These are phyloP conservation scores for Phytopythium oedochilum DNA, from an alignment of 352 stramenopile genomes.

Conservation along the genomic window DNA sequence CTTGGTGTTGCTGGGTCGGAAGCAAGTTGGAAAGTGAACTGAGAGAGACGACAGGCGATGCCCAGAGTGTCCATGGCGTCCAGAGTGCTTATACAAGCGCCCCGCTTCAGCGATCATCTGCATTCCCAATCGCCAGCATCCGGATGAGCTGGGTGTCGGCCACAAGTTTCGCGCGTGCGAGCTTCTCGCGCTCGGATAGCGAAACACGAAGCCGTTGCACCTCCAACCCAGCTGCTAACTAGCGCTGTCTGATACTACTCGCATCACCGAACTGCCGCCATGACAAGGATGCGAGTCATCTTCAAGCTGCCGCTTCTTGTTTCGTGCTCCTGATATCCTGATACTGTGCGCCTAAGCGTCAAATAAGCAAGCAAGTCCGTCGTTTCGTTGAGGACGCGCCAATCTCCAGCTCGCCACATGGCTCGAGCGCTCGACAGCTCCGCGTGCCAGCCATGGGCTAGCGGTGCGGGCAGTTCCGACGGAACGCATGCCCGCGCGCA, in stretches of 20 bases:
- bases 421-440: too few relatives aligned
- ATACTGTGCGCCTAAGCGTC: too few relatives aligned
- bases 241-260: conserved; percentile 5
- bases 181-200: not conserved
- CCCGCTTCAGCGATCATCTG: not conserved
- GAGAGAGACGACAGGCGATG: too few relatives aligned
- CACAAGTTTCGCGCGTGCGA: not conserved
- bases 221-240: conserved; percentile 7
- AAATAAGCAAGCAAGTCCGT: too few relatives aligned
- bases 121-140: not conserved
- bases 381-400: not conserved
- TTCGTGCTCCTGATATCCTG: not conserved
- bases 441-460: too few relatives aligned
- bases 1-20: not conserved
- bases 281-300: not conserved
- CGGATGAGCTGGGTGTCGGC: not conserved
- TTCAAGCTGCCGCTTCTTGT: not conserved
- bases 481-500: not conserved
- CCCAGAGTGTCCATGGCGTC: too few relatives aligned
- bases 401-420: not conserved
- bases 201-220: not conserved
- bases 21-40: conserved; percentile 21
- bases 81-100: not conserved
- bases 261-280: not conserved
- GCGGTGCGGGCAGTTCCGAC: too few relatives aligned